Evolutionary conservation across 2,329 filamentous ascomycete species (phyloP).

Genomic region (Alternaria incomplexa): DNA sequence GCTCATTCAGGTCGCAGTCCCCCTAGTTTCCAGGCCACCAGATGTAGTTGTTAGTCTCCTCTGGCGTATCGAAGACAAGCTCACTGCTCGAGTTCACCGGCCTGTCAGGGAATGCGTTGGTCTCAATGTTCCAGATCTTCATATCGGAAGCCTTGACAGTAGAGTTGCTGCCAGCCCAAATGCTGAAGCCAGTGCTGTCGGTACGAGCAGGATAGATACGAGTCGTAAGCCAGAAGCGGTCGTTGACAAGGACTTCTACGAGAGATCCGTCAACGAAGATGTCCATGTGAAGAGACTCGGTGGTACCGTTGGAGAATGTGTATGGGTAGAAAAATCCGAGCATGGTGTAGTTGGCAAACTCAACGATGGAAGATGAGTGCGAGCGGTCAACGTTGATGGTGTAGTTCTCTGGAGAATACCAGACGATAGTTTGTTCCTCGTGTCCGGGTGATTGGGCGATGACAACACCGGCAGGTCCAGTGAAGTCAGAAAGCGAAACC

Average conservation of each 20-base stretch:
- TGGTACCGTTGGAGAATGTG: conserved; percentile 42
- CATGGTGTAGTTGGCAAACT: conserved; percentile 53
- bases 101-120: conserved; percentile 51
- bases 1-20: background rate
- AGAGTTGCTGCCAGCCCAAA: conserved; percentile 50
- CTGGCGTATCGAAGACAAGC: conserved; percentile 52
- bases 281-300: conserved; percentile 52
- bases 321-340: conserved; percentile 56
- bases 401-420: conserved; percentile 54
- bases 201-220: conserved; percentile 54
- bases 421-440: conserved; percentile 54
- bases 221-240: conserved; percentile 49
- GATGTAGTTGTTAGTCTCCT: conserved; percentile 53
- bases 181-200: conserved; percentile 52
- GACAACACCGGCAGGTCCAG: conserved; percentile 51
- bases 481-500: conserved; percentile 48
- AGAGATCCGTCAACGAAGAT: conserved; percentile 57
- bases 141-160: conserved; percentile 46
- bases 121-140: conserved; percentile 48
- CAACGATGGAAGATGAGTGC: conserved; percentile 50
- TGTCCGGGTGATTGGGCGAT: conserved; percentile 52
- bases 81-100: conserved; percentile 50
- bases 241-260: conserved; percentile 56
- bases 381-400: conserved; percentile 55
- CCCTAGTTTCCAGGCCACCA: conserved; percentile 54